Conservation (phyloP, 2,329 filamentous ascomycete species). For the Ceratocystis alfenasii region DNA sequence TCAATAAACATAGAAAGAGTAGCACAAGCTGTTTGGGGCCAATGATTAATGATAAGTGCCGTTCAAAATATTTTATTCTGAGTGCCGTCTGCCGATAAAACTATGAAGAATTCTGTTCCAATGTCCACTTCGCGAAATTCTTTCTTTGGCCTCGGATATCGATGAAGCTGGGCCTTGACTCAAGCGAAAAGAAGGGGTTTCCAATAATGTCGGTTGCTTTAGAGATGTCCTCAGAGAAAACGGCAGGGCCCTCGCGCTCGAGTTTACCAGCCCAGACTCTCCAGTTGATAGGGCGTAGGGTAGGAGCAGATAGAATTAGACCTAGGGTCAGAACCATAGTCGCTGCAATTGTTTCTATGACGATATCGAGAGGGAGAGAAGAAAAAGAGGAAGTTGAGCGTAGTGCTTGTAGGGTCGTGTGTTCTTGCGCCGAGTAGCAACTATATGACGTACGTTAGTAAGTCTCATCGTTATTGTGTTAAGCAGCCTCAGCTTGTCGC, state of each 20-base stretch:
- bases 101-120: conserved; percentile 26
- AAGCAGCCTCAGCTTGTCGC: background rate
- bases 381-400: conserved; percentile 36
- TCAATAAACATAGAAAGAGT: too few species aligned
- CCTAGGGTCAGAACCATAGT: conserved; percentile 72
- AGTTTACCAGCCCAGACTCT: conserved; percentile 72
- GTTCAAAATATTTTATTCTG: background rate
- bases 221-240: conserved; percentile 52
- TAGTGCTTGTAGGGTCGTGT: conserved; percentile 59
- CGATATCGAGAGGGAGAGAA: conserved; percentile 71
- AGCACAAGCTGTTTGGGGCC: too few species aligned
- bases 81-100: background rate
- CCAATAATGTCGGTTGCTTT: conserved; percentile 58
- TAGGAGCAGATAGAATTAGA: conserved; percentile 64
- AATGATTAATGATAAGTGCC: background rate
- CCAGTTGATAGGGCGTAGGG: conserved; percentile 76
- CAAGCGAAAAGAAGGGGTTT: conserved; percentile 69
- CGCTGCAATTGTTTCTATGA: conserved; percentile 70
- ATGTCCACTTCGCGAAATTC: conserved; percentile 68
- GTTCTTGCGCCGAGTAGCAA: conserved; percentile 92
- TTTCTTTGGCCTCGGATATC: conserved; percentile 72
- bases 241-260: conserved; percentile 52
- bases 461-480: conserved; percentile 27
- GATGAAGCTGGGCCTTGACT: conserved; percentile 72
- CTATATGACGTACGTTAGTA: conserved; percentile 37